A percentile compares a stretch with the other conserved stretches of the same genome.
Evolutionary conservation across 345 rosid genomes (phyloP).

Genomic region (Eucalyptus pauciflora): DNA sequence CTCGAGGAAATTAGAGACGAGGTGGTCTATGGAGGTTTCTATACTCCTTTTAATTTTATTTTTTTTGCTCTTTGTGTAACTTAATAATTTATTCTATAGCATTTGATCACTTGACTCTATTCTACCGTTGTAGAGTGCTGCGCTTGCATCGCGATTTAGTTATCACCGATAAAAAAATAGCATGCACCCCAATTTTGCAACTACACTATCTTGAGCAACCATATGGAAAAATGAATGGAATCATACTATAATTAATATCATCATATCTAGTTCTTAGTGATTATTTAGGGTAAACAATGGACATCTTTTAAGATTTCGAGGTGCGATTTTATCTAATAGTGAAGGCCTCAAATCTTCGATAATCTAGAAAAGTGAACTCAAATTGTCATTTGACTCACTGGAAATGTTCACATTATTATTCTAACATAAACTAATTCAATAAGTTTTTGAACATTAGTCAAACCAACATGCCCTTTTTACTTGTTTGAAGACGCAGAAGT

Average conservation of each 20-base stretch:
- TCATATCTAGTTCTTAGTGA: too few species aligned
- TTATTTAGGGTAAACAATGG: too few species aligned
- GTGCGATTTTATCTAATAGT: too few species aligned
- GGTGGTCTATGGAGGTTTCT: too few species aligned
- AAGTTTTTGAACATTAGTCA: not conserved
- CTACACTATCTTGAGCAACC: too few species aligned
- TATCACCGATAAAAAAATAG: accelerated
- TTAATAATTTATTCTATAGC: too few species aligned
- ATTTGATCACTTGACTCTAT: too few species aligned
- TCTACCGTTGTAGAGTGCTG: not conserved
- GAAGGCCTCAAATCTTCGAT: accelerated
- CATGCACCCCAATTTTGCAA: too few species aligned
- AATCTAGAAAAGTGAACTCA: not conserved
- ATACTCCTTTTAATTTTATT: too few species aligned
- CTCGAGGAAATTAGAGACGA: too few species aligned
- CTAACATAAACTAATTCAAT: too few species aligned
- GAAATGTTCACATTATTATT: not conserved
- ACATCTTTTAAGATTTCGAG: accelerated
- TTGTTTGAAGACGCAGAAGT: accelerated
- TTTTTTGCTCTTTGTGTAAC: accelerated
- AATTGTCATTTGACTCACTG: accelerated
- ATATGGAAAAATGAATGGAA: too few species aligned
- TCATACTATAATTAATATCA: accelerated
- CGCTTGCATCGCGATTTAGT: accelerated
- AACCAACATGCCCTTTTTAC: not conserved